Conservation (phyloP, 2,329 filamentous ascomycete species). For the Sphaerulina musiva region DNA sequence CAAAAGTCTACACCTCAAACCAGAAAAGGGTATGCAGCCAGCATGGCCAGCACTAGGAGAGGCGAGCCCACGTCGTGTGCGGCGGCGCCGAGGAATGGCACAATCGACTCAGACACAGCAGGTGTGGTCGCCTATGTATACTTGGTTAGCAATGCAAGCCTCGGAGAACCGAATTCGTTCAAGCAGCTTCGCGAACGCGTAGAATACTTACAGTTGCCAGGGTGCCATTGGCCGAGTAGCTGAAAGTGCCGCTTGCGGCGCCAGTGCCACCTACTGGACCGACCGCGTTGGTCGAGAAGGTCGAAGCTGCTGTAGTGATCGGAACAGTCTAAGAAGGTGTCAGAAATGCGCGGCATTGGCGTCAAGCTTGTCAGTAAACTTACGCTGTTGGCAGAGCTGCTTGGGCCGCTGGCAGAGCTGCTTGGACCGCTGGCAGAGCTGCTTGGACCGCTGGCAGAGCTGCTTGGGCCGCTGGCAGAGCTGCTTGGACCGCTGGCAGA, state of each 20-base stretch:
- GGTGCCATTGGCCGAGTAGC: slow-evolving; percentile 6
- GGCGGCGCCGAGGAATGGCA: slow-evolving; percentile 6
- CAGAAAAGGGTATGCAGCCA: not conserved
- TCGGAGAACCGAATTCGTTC: not conserved
- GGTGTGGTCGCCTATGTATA: not conserved
- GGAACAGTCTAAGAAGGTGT: not conserved
- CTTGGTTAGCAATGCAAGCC: not conserved
- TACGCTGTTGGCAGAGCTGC: slow-evolving; percentile 4
- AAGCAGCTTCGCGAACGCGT: not conserved
- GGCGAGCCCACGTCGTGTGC: not conserved
- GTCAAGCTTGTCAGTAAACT: not conserved
- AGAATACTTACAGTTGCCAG: slow-evolving; percentile 7
- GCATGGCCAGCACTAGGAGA: not conserved
- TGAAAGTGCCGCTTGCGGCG: slow-evolving; percentile 2
- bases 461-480: not conserved
- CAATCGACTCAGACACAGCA: slow-evolving; percentile 4
- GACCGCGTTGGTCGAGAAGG: slow-evolving; percentile 4
- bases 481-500: not conserved
- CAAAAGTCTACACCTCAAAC: not conserved
- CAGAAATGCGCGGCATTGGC: not conserved
- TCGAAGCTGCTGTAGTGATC: not conserved
- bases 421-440: not conserved
- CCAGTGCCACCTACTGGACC: not conserved
- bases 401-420: not conserved
- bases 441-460: not conserved